phyloP scores from a whole-genome alignment of 108 stramenopile species.

The Epithemia pelagica region DNA sequence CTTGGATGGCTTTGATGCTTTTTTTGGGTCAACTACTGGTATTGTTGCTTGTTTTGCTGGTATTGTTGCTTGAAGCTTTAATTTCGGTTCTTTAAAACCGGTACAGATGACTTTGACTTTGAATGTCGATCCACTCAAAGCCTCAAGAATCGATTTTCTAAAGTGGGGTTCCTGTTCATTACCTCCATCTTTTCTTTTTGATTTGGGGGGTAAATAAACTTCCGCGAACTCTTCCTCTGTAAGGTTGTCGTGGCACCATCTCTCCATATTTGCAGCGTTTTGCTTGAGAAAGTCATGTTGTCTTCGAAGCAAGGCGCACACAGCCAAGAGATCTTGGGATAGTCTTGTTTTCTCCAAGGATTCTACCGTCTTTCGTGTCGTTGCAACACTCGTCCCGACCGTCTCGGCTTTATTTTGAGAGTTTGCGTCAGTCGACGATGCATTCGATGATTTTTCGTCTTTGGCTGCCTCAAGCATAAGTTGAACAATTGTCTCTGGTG shows the following conservation, averaged over 20 bases:
- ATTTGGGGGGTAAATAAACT: constrained; percentile 3
- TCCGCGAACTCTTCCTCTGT: constrained; percentile 29
- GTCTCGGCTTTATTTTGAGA: constrained; percentile 17
- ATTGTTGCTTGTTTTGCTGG: constrained; percentile 52
- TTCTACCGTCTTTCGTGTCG: constrained; percentile 15
- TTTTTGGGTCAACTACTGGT: constrained; percentile 2
- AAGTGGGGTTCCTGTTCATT: not conserved
- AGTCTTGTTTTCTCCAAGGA: constrained; percentile 20
- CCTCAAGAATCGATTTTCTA: not conserved
- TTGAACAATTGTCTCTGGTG: constrained; percentile 2
- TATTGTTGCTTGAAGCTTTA: not conserved
- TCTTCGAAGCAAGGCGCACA: constrained; percentile 30
- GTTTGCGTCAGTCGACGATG: not conserved
- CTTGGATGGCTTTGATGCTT: not conserved
- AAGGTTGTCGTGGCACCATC: constrained; percentile 41
- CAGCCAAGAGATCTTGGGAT: constrained; percentile 27
- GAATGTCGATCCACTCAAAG: not conserved
- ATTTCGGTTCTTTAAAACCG: constrained; percentile 5
- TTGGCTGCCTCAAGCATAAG: constrained; percentile 8
- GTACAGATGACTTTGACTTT: not conserved
- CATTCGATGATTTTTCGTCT: not conserved
- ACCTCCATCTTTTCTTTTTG: not conserved
- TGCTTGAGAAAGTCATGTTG: constrained; percentile 43
- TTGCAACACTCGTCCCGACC: constrained; percentile 11
- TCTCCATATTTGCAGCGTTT: constrained; percentile 43